Base-by-base conservation (phyloP, 495 filamentous ascomycete species). In the Xylona heveae region DNA sequence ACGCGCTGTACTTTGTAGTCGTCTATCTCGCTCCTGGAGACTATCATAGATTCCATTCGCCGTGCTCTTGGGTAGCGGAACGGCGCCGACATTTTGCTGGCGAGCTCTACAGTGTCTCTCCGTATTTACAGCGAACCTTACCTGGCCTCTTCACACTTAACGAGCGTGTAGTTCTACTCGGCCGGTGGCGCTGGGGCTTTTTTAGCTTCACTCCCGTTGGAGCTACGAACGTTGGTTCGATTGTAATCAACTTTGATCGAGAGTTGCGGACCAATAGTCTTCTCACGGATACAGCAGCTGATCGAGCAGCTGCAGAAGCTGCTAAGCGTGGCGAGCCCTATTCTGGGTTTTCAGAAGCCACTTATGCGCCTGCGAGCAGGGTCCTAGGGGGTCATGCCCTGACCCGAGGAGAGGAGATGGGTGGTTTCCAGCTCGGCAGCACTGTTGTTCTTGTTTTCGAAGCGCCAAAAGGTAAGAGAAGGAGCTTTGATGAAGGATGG, bases 11-110 rank as follows among this genome's bases (percentile, higher is more conserved):
- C 60, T 99, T 94, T 49, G 71, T 74, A 28, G 88, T 99, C 34
- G 71, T 99, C 44, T 99, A 99, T 55, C 69, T 99, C n/a, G 88
- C 88, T 0, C 88, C 88, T 0, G 88, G 88, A 17, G 88, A 99
- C 53, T 99, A 99, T 58, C 88, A 99, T 55, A 78, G 84, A 30
- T 99, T 95, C 62, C 88, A 99, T 54, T 88, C 78, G 3, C 88
- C 88, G 0, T 71, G 78, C 3, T 73, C 74, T 35, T 99, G 88
- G 88, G 88, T 99, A 1, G 84, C 79, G 21, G 77, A 92, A 51
- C 68, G 66, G 42, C 71, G 88, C 7, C 71, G 88, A 3, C 88
- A 99, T 52, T 99, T 99, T 51, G 83, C 88, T 6, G 88, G 88
- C 17, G 88, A 99, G 52, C 61, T 99, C 12, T 99, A 80, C 56